Evolutionary conservation across 148 eudicot species (phyloP), one percentile per base, ranked within the genome.

Genomic region (Pouteria glomerata): DNA sequence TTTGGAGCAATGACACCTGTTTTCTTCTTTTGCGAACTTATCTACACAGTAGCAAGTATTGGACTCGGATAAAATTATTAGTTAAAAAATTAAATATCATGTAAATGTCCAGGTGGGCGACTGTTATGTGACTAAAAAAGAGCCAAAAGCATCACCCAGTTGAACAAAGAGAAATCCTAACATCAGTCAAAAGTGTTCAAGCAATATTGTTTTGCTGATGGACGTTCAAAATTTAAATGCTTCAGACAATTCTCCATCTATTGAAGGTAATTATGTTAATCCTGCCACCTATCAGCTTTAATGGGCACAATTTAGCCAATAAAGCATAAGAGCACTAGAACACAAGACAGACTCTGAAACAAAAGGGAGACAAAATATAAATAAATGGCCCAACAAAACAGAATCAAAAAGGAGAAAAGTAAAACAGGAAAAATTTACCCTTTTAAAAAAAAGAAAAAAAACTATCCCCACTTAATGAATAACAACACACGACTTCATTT

Each of bases 1-100:
- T 87, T 87, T 63, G 91, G 91, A 79, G 89, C 85, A 55, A 87
- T 83, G 45, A 87, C 87, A 64, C 91, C 91, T 41, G 91, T 87
- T 85, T 87, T 87, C 85, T 87, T 87, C 89, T 83, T 83, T 79
- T 87, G 91, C 0, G 91, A 85, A 73, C 82, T 85, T 75, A 83
- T 83, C 89, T 87, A 69, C 42, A 74, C 45, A 50, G 16, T 66
- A 76, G 61, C 59, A 73, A 64, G 35, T 35, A 5, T 52, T 63
- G 31, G 62, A n/a, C 27, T 64, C 56, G 60, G 21, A 26, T 63
- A 44, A 55, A 63, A 52, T 12, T 18, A 44, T 12, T 31, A 39
- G 52, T 29, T 30, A 42, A 39, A 13, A n/a, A 41, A 15, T n/a
- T n/a, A 50, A 56, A 41, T 33, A 56, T 19, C 16, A 16, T 19